Evolutionary conservation across 2,329 filamentous ascomycete species (phyloP).

Genomic region (Botrytis squamosa): DNA sequence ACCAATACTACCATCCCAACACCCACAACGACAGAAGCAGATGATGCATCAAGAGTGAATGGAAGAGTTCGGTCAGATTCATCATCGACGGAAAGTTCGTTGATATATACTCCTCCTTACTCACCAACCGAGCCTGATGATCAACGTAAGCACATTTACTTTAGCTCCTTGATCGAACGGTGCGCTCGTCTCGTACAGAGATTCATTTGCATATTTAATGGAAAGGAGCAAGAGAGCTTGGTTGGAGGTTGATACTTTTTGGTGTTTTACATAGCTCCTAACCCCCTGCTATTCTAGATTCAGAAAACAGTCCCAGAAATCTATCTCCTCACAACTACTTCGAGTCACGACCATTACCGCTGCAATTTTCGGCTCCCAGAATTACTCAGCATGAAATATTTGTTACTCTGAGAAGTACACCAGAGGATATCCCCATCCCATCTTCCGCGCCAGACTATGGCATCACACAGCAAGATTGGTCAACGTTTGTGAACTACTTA

Average conservation of each 20-base stretch:
- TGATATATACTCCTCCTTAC: slow-evolving; percentile 35
- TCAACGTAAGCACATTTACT: slow-evolving; percentile 23
- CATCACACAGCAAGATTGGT: slow-evolving; percentile 55
- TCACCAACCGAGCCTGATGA: slow-evolving; percentile 30
- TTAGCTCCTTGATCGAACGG: slow-evolving; percentile 11
- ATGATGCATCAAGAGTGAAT: slow-evolving; percentile 41
- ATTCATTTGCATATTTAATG: not conserved
- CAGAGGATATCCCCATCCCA: slow-evolving; percentile 32
- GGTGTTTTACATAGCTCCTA: not conserved
- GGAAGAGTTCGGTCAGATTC: slow-evolving; percentile 25
- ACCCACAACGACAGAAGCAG: slow-evolving; percentile 37
- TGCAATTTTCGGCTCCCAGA: slow-evolving; percentile 36
- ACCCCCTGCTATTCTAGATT: not conserved
- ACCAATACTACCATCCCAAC: slow-evolving; percentile 36
- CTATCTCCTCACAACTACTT: slow-evolving; percentile 33
- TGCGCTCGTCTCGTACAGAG: not conserved
- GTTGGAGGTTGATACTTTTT: not conserved
- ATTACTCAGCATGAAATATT: slow-evolving; percentile 26
- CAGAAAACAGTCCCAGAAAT: not conserved
- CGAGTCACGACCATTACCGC: slow-evolving; percentile 34
- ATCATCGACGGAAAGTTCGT: slow-evolving; percentile 29
- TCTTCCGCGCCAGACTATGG: slow-evolving; percentile 40
- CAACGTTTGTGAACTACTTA: slow-evolving; percentile 57
- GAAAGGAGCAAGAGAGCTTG: not conserved
- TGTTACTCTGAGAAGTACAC: slow-evolving; percentile 24